Conservation (phyloP, 1,284 basidiomycete genomes). For the Phaffia rhodozyma region DNA sequence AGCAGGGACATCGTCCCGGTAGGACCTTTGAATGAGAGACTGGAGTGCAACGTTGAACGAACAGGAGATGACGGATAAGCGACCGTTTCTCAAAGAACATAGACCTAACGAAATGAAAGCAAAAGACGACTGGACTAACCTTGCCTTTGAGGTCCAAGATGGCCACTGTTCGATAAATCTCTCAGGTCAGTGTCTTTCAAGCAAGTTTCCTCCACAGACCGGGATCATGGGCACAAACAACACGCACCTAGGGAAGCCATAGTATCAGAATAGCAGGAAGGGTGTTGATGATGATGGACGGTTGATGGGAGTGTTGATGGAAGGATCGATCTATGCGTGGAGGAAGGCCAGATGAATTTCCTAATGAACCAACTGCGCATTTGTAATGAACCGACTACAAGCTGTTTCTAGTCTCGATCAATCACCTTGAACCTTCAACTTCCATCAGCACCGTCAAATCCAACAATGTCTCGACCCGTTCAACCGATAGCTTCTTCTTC, state of each 20-base stretch:
- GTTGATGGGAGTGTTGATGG: too few relatives aligned
- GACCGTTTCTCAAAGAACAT: neutral
- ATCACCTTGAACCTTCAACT: too few relatives aligned
- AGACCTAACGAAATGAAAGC: neutral
- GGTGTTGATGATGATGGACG: too few relatives aligned
- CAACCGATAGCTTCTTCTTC: too few relatives aligned
- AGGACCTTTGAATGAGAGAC: slow-evolving; percentile 93
- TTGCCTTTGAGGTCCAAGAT: slow-evolving; percentile 32
- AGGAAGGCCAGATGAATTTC: too few relatives aligned
- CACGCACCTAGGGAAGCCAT: slow-evolving; percentile 15
- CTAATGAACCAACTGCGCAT: too few relatives aligned
- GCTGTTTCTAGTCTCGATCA: too few relatives aligned
- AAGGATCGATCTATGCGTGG: too few relatives aligned
- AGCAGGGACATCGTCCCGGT: slow-evolving; percentile 86
- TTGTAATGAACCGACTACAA: too few relatives aligned
- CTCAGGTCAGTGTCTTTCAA: neutral
- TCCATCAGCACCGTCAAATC: too few relatives aligned
- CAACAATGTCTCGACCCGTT: too few relatives aligned
- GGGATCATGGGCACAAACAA: neutral
- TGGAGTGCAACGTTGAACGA: slow-evolving; percentile 31
- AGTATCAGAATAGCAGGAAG: neutral
- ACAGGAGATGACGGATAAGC: neutral
- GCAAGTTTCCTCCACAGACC: neutral
- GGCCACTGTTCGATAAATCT: slow-evolving; percentile 1
- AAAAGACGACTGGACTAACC: slow-evolving; percentile 42